Evolutionary conservation across 2,329 filamentous ascomycete species (phyloP).

Genomic region (Aschersonia sp.): DNA sequence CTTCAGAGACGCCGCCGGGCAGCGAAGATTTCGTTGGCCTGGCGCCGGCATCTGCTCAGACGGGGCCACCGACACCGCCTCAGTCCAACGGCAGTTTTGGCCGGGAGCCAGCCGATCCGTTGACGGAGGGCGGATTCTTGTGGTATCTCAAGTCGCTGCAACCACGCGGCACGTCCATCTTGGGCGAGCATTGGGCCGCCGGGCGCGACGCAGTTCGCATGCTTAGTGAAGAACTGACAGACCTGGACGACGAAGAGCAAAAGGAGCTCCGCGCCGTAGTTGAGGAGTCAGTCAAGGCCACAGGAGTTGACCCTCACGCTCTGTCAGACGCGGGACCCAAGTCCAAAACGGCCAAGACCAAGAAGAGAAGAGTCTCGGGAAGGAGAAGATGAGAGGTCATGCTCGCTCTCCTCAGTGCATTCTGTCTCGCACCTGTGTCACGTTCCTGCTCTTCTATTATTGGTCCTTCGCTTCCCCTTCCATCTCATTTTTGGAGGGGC

Average conservation of each 20-base stretch:
- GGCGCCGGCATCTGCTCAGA: constrained; percentile 13
- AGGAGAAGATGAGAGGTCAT: constrained; percentile 14
- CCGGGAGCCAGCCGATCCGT: constrained; percentile 33
- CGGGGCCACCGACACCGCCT: constrained; percentile 49
- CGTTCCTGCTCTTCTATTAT: background rate
- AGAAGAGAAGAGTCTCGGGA: constrained; percentile 20
- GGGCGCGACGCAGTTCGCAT: constrained; percentile 51
- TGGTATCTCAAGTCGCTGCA: constrained; percentile 83
- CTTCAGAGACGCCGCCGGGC: constrained; percentile 30
- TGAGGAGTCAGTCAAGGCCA: constrained; percentile 22
- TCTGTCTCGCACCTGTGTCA: background rate
- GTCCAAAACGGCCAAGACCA: constrained; percentile 14
- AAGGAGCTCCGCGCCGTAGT: constrained; percentile 50
- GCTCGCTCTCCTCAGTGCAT: background rate
- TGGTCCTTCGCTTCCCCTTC: background rate
- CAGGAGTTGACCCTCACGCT: constrained; percentile 10
- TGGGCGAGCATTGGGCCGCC: constrained; percentile 50
- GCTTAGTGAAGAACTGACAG: constrained; percentile 78
- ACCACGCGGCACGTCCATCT: constrained; percentile 63
- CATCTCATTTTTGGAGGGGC: too few relatives aligned
- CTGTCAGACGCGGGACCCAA: constrained; percentile 8
- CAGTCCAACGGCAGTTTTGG: constrained; percentile 46
- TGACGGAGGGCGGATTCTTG: constrained; percentile 63
- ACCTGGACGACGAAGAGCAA: constrained; percentile 83
- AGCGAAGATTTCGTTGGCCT: constrained; percentile 28